Conservation (phyloP, 805 yeast genomes). For the Yarrowia osloensis region DNA sequence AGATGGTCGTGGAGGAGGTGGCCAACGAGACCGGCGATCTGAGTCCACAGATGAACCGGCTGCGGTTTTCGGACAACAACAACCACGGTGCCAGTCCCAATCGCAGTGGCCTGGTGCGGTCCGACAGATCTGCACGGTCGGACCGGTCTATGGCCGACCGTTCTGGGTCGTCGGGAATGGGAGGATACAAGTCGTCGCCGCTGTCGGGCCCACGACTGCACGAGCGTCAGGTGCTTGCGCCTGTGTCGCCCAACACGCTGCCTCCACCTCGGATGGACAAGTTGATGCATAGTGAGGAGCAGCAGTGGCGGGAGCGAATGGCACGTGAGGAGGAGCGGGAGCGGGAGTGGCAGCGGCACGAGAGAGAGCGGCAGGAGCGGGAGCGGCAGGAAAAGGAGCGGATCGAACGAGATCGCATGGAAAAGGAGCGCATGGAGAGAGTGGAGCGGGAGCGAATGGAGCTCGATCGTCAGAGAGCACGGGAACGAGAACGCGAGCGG, state of each 20-base stretch:
- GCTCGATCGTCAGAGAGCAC: not conserved
- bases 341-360: not conserved
- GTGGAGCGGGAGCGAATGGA: conserved; percentile 4
- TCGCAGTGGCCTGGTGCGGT: conserved; percentile 11
- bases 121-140: conserved; percentile 9
- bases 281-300: conserved; percentile 4
- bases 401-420: conserved; percentile 6
- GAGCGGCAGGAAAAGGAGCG: conserved; percentile 19
- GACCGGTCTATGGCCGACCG: conserved; percentile 18
- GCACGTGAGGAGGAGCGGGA: conserved; percentile 4
- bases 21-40: not conserved
- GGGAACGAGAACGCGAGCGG: not conserved
- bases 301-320: conserved; percentile 20
- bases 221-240: conserved; percentile 7
- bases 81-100: conserved; percentile 3
- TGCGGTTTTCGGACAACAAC: not conserved
- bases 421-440: conserved; percentile 8
- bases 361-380: not conserved
- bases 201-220: conserved; percentile 8
- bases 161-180: not conserved
- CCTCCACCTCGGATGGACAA: conserved; percentile 23
- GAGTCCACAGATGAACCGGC: conserved; percentile 24
- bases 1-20: not conserved
- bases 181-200: conserved; percentile 18
- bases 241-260: conserved; percentile 14